These are phyloP conservation scores for Breynia disticha DNA, from an alignment of 441 rosid genomes.

Conservation along the genomic window DNA sequence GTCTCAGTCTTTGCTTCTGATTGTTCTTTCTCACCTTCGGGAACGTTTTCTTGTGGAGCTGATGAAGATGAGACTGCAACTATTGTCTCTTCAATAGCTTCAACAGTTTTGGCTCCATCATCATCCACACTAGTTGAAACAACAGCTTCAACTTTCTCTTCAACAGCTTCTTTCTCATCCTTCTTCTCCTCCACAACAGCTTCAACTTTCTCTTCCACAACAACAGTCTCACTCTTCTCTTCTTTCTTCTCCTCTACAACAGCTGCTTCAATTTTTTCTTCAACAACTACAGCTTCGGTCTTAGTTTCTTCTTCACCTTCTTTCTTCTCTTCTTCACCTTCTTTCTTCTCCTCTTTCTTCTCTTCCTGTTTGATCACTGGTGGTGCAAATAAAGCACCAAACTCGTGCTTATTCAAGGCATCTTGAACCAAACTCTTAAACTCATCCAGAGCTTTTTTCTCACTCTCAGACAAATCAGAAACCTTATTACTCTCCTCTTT, in stretches of 20 bases:
- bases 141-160: slow-evolving; percentile 17
- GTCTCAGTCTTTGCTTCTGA: slow-evolving; percentile 9
- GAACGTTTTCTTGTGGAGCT: slow-evolving; percentile 27
- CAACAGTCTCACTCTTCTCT: slow-evolving; percentile 11
- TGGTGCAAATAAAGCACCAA: slow-evolving; percentile 22
- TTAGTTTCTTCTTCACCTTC: slow-evolving; percentile 10
- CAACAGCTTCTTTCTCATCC: slow-evolving; percentile 9
- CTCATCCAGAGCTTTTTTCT: slow-evolving; percentile 58
- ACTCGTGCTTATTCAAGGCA: slow-evolving; percentile 45
- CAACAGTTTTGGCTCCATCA: slow-evolving; percentile 56
- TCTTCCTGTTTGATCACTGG: slow-evolving; percentile 1
- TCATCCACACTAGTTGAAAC: slow-evolving; percentile 28
- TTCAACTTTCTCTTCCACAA: slow-evolving; percentile 13
- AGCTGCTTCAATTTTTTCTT: background rate
- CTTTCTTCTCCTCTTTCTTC: too few species aligned
- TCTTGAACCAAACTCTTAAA: slow-evolving; percentile 43
- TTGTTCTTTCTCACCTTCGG: slow-evolving; percentile 27
- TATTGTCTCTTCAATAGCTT: slow-evolving; percentile 56
- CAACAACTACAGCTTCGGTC: background rate
- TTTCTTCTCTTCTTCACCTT: slow-evolving; percentile 1
- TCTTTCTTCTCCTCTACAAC: slow-evolving; percentile 15
- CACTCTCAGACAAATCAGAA: slow-evolving; percentile 55
- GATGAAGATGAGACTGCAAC: slow-evolving; percentile 41
- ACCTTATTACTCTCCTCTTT: slow-evolving; percentile 74
- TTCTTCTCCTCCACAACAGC: slow-evolving; percentile 13